Evolutionary conservation across 2,329 filamentous ascomycete genomes (phyloP), one percentile per base, ranked within the genome.

Genomic region (Trichoderma hamatum): DNA sequence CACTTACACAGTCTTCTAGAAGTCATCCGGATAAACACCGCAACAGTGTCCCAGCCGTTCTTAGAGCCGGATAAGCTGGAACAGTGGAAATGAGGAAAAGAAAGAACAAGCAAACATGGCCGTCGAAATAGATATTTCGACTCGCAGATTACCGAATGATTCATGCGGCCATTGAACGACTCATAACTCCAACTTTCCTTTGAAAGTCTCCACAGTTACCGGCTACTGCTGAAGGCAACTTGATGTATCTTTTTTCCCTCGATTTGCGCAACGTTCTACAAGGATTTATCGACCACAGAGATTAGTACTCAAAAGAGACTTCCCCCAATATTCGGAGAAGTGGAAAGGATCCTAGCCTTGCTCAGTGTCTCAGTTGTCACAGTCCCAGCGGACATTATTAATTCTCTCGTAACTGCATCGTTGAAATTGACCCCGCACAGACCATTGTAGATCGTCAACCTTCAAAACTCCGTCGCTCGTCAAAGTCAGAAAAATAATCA

Each of bases 41-140:
- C 72, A 7, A 72, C 73, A 11, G 73, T 75, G 21, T 69, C 77
- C 10, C 79, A 81, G 67, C 79, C 79, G 5, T 80, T 81, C 52
- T 72, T 81, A 9, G 75, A 81, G 49, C 77, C 77, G 11, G 71
- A 73, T 24, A 71, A 71, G 4, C 46, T 76, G n/a, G 69, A 73
- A 14, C 66, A 71, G 21, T 73, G 71, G 72, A 67, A 70, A 52
- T 71, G 49, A 64, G 28, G 1, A 21, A 51, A 64, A 30, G 2
- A 21, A 51, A 60, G 14, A 3, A 6, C 5, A n/a, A 14, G 14
- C 39, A 43, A 28, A 14, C 14, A 26, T 43, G 39, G 39, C 39
- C 3, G 19, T 11, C 19, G 3, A 28, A 24, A 46, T 49, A 19
- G 43, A n/a, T 13, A 13, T 34, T 5, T 58, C 9, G 13, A 46